Base-by-base conservation (phyloP, 2,329 filamentous ascomycete species). In the Emmonsiellopsis sp. region DNA sequence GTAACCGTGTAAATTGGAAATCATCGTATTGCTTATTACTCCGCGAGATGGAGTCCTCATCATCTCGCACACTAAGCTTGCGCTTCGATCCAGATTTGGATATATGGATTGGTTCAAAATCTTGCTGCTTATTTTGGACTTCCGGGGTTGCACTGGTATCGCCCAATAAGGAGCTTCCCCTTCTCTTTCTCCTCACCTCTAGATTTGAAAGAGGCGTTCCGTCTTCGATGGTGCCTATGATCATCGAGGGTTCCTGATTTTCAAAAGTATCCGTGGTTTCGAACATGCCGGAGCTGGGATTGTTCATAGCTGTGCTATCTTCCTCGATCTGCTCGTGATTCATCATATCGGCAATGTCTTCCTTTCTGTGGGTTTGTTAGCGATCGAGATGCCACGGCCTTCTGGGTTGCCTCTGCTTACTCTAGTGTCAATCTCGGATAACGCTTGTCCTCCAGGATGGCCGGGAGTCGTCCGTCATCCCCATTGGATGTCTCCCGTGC, bases 391-490 rank as follows among this genome's bases (percentile, higher is more conserved):
- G 8, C 1, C 20, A 37, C 10, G 20, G 48, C 10, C 26, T n/a
- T 13, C 10, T 34, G 38, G 30, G 41, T 42, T 38, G 57, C 15
- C n/a, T 40, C 8, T 37, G 65, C 76, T 63, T 72, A 80, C 75
- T 78, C 76, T 58, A 83, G 67, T 7, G 79, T 82, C 55, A 69
- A 65, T 58, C 80, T 70, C 20, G 80, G 80, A 60, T 76, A 83
- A 55, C 68, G 72, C 64, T 82, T 83, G 62, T 79, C 77, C 65
- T 85, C 82, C 2, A 73, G 60, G 50, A 85, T 85, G 3, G 76
- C 77, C 7, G 82, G 80, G 59, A 85, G 69, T 57, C 72, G 70
- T 35, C 67, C 68, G 35, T 67, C 64, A 32, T 52, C 48, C 26
- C 16, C 41, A 16, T 15, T 15, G 10, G 41, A 2, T 11, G 20